These are phyloP conservation scores for Paxillus involutus DNA, from an alignment of 768 basidiomycete species.

Conservation along the genomic window DNA sequence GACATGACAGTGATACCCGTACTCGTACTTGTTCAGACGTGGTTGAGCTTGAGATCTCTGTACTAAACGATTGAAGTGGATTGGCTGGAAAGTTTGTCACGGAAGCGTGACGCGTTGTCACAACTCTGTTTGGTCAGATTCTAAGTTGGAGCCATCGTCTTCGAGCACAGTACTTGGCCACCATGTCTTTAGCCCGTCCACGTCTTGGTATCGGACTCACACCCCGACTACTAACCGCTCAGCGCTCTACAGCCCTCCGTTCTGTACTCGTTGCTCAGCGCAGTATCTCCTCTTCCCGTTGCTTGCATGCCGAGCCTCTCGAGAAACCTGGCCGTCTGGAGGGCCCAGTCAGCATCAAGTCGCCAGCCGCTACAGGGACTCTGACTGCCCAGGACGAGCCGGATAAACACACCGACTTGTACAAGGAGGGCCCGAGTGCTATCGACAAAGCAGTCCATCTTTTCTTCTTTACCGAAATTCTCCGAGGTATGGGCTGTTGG, in stretches of 20 bases:
- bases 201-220: constrained; percentile 53
- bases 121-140: constrained; percentile 9
- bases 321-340: constrained; percentile 16
- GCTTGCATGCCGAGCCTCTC: constrained; percentile 20
- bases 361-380: constrained; percentile 33
- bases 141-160: constrained; percentile 31
- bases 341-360: constrained; percentile 28
- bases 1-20: constrained; percentile 38
- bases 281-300: constrained; percentile 26
- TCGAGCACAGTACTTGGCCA: constrained; percentile 20
- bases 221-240: constrained; percentile 36
- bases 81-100: constrained; percentile 31
- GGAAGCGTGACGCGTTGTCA: constrained; percentile 26
- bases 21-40: neutral
- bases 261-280: constrained; percentile 47
- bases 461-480: constrained; percentile 99
- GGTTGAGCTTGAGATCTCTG: constrained; percentile 1
- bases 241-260: constrained; percentile 29
- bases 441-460: constrained; percentile 94
- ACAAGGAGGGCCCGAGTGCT: constrained; percentile 81
- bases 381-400: constrained; percentile 40
- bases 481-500: constrained; percentile 65
- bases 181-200: constrained; percentile 59
- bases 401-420: constrained; percentile 61
- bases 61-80: neutral